Conservation (phyloP, 805 yeast species). For the Yarrowia yakushimensis region DNA sequence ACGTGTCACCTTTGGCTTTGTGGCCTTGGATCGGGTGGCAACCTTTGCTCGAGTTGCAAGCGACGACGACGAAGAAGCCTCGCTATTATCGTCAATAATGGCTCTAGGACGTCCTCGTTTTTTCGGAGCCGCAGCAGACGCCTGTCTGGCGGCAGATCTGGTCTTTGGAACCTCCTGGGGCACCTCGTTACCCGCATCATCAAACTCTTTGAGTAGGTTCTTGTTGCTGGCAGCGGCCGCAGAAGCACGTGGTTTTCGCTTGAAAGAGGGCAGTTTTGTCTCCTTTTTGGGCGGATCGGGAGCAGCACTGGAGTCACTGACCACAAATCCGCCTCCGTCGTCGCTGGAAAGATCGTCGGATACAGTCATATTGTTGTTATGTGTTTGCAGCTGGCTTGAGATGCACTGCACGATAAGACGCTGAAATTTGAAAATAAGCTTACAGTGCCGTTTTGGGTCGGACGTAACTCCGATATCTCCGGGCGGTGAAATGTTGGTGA, state of each 20-base stretch:
- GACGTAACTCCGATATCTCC: slow-evolving; percentile 1
- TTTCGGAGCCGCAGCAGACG: background rate
- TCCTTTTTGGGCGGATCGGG: background rate
- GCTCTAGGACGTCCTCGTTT: background rate
- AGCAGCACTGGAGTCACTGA: background rate
- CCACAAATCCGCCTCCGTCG: slow-evolving; percentile 15
- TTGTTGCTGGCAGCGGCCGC: background rate
- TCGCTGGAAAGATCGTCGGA: background rate
- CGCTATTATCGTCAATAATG: background rate
- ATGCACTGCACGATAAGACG: slow-evolving; percentile 8
- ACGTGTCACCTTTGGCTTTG: background rate
- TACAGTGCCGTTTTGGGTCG: background rate
- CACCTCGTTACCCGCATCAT: slow-evolving; percentile 16
- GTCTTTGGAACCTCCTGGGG: background rate
- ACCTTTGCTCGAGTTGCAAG: background rate
- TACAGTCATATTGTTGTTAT: background rate
- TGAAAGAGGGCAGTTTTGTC: background rate
- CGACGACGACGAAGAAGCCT: slow-evolving; percentile 1
- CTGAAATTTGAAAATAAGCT: background rate
- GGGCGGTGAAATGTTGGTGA: too few relatives aligned
- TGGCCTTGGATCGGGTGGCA: background rate
- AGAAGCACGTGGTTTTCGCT: background rate
- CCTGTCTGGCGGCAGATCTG: background rate
- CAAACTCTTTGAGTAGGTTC: slow-evolving; percentile 4
- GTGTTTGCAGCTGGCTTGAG: background rate